These are phyloP conservation scores for Colletotrichum falcatum DNA, from an alignment of 2,329 filamentous ascomycete species.

Conservation along the genomic window DNA sequence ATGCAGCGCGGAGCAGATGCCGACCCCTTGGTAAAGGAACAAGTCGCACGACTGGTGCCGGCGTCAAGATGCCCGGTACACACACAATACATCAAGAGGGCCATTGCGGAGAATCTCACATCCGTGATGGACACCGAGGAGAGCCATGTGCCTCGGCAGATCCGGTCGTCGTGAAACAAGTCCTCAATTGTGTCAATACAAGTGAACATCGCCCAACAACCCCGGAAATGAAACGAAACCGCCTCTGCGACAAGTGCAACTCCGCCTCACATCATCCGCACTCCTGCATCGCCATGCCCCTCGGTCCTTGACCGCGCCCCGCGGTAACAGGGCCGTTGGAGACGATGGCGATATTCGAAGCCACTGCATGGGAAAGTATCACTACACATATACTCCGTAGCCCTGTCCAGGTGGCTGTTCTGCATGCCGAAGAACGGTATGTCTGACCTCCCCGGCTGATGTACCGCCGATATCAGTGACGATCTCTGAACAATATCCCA, in stretches of 20 bases:
- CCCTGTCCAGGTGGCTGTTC: not conserved
- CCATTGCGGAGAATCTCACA: not conserved
- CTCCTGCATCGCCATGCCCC: not conserved
- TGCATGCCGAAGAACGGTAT: not conserved
- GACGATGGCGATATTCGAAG: not conserved
- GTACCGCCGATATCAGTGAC: not conserved
- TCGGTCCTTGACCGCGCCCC: not conserved
- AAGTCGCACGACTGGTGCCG: not conserved
- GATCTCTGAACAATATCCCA: not conserved
- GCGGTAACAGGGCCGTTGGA: not conserved
- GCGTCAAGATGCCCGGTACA: not conserved
- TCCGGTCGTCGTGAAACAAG: conserved; percentile 33
- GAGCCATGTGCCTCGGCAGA: conserved; percentile 10
- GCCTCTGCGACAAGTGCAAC: not conserved
- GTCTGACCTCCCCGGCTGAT: not conserved
- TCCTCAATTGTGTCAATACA: not conserved
- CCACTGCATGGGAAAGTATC: not conserved
- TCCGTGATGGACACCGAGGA: conserved; percentile 9
- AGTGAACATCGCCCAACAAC: not conserved
- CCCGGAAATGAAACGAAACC: conserved; percentile 21
- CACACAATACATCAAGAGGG: conserved; percentile 10
- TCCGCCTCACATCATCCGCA: not conserved
- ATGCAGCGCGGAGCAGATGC: not conserved
- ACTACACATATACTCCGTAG: not conserved
- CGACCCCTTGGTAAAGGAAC: not conserved